phyloP scores from a whole-genome alignment of 768 basidiomycete species.

The Stropharia rugosoannulata region DNA sequence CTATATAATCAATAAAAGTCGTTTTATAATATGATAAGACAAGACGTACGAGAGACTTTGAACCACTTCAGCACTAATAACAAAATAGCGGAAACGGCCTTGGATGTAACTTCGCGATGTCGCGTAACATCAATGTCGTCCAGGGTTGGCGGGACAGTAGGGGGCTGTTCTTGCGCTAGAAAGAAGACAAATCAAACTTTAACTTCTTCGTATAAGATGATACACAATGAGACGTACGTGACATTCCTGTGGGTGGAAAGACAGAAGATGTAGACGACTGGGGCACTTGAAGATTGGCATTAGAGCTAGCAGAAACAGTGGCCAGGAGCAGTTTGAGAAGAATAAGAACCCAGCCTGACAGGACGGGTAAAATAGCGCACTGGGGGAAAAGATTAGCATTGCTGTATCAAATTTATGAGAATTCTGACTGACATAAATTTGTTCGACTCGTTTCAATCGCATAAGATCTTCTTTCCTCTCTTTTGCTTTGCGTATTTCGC shows the following conservation, averaged over 20 bases:
- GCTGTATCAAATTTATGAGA: not conserved
- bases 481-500: slow-evolving; percentile 61
- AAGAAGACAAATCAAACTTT: not conserved
- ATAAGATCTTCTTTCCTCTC: slow-evolving; percentile 79
- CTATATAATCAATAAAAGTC: not conserved
- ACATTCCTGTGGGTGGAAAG: slow-evolving; percentile 70
- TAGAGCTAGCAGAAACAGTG: slow-evolving; percentile 82
- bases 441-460: slow-evolving; percentile 86
- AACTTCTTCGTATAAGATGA: not conserved
- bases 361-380: slow-evolving; percentile 79
- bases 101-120: slow-evolving; percentile 96
- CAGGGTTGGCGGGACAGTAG: slow-evolving; percentile 67
- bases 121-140: slow-evolving; percentile 93
- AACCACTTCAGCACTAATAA: slow-evolving; percentile 95
- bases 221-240: slow-evolving; percentile 44
- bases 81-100: slow-evolving; percentile 94
- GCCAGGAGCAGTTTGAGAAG: slow-evolving; percentile 90
- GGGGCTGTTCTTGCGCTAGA: slow-evolving; percentile 61
- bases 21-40: not conserved
- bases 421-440: slow-evolving; percentile 75
- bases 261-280: slow-evolving; percentile 67
- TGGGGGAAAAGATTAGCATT: slow-evolving; percentile 25
- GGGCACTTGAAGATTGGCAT: slow-evolving; percentile 47
- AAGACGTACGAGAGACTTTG: slow-evolving; percentile 88
- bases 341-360: slow-evolving; percentile 91